These are phyloP conservation scores for Penicillium decumbens DNA, from an alignment of 2,329 filamentous ascomycete genomes.

Conservation along the genomic window DNA sequence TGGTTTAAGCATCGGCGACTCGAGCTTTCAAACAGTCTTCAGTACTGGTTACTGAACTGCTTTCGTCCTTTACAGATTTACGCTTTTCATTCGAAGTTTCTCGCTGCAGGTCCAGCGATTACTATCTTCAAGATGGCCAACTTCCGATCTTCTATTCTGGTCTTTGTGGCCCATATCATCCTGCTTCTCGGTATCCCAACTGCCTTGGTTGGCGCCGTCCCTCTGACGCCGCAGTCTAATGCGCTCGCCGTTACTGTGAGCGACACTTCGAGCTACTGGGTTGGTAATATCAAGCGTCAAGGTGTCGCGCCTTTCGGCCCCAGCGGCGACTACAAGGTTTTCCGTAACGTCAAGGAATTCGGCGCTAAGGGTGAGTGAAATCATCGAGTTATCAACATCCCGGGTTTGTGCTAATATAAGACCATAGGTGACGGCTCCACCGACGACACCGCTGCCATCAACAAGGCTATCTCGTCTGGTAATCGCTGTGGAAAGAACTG, in stretches of 20 bases:
- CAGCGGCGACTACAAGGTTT: constrained; percentile 61
- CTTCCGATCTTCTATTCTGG: constrained; percentile 23
- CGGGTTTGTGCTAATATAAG: constrained; percentile 13
- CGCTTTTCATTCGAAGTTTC: neutral
- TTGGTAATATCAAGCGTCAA: constrained; percentile 64
- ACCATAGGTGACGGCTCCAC: constrained; percentile 57
- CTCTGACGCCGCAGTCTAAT: constrained; percentile 13
- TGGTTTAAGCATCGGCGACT: constrained; percentile 11
- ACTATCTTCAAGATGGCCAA: constrained; percentile 22
- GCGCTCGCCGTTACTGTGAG: constrained; percentile 9
- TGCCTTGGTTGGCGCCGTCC: constrained; percentile 31
- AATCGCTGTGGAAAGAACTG: constrained; percentile 75
- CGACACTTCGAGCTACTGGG: constrained; percentile 60
- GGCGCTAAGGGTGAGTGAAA: constrained; percentile 60
- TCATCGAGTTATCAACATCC: neutral
- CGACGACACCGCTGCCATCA: constrained; percentile 88
- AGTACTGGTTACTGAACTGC: constrained; percentile 30
- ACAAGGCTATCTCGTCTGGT: constrained; percentile 71
- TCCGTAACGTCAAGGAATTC: constrained; percentile 71
- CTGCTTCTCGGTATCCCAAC: constrained; percentile 30
- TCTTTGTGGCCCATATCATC: constrained; percentile 31
- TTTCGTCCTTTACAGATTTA: constrained; percentile 12
- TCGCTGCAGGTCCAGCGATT: constrained; percentile 32
- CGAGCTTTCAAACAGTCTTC: constrained; percentile 2
- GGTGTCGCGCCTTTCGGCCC: constrained; percentile 62